phyloP scores from a whole-genome alignment of 2,329 filamentous ascomycete genomes.

The Whalleya microplaca region DNA sequence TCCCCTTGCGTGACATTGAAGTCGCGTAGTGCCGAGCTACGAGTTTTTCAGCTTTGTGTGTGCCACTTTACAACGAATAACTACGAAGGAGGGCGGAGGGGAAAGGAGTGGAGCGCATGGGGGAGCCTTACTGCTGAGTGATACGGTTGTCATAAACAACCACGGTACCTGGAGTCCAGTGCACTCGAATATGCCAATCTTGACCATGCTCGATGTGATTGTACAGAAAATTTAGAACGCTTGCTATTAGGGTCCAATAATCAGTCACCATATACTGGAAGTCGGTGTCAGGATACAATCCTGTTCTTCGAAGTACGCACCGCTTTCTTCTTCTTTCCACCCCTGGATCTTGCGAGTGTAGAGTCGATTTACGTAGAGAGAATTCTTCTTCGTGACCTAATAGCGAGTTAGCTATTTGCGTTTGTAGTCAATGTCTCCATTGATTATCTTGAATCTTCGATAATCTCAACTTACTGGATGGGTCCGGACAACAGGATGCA shows the following conservation, averaged over 20 bases:
- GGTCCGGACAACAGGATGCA: constrained; percentile 35
- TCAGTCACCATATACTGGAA: constrained; percentile 4
- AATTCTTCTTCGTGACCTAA: constrained; percentile 17
- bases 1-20: constrained; percentile 16
- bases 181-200: constrained; percentile 14
- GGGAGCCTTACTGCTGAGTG: constrained; percentile 23
- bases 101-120: neutral
- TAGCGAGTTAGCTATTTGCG: constrained; percentile 11
- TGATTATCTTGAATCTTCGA: too few species aligned
- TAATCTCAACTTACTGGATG: constrained; percentile 31
- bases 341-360: constrained; percentile 11
- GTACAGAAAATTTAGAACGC: constrained; percentile 12
- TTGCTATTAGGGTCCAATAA: neutral
- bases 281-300: neutral
- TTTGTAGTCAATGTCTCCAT: too few species aligned
- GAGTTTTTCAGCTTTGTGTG: neutral
- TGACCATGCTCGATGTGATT: constrained; percentile 13
- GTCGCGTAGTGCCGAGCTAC: constrained; percentile 25
- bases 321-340: constrained; percentile 16
- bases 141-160: constrained; percentile 27
- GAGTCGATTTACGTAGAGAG: constrained; percentile 13
- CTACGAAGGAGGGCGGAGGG: neutral
- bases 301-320: neutral
- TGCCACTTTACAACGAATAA: too few species aligned
- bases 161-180: constrained; percentile 12